Evolutionary conservation across 176 grass and related monocot genomes (phyloP).

Genomic region (Ensete glaucum): DNA sequence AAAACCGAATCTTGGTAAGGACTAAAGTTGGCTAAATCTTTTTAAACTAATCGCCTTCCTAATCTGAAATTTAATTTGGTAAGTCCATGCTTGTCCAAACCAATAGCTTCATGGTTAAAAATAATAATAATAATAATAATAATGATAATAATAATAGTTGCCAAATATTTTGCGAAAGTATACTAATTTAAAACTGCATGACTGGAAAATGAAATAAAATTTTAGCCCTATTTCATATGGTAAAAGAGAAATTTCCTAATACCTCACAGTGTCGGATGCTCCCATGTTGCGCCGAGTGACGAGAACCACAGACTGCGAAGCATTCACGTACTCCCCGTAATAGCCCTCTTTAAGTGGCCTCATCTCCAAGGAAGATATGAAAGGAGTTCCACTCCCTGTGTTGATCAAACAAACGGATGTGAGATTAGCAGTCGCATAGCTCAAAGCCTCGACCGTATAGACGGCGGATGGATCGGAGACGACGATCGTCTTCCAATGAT

Average conservation of each 20-base stretch:
- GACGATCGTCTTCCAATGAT: not conserved
- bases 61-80: too few species aligned
- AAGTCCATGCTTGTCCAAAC: too few species aligned
- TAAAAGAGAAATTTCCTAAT: not conserved
- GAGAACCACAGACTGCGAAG: not conserved
- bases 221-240: too few species aligned
- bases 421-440: not conserved
- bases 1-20: too few species aligned
- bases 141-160: too few species aligned
- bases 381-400: not conserved
- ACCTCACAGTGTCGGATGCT: not conserved
- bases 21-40: too few species aligned
- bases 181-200: not conserved
- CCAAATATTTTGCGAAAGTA: not conserved
- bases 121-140: too few species aligned
- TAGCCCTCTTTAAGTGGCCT: not conserved
- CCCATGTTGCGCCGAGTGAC: not conserved
- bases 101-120: too few species aligned
- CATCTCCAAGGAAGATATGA: not conserved
- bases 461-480: fast-evolving
- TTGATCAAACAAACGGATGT: not conserved
- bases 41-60: too few species aligned
- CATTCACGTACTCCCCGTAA: not conserved
- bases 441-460: not conserved
- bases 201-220: not conserved